Evolutionary conservation across 225 moss, liverwort and hornwort genomes (phyloP), one percentile per base, ranked within the genome.

Genomic region (Physcomitrellopsis africana): DNA sequence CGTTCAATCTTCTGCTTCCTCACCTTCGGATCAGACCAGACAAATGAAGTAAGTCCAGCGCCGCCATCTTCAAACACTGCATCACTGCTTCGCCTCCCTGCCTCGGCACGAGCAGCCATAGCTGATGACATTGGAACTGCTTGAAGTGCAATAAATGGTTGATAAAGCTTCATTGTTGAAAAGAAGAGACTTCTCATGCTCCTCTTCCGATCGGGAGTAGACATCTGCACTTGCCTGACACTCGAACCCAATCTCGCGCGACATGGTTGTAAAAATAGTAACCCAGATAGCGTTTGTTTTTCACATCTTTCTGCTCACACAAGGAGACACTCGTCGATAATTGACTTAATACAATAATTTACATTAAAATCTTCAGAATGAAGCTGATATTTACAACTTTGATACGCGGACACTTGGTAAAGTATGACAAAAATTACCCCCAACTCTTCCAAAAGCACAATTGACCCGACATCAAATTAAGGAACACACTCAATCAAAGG

Each of bases 11-110:
- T 16, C 2, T 48, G 17, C 41, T 17, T 32, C 13, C 71, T 75
- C 47, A 82, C 88, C 83, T 85, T 85, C 3, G 78, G 41, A 60
- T 88, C 76, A 29, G 88, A 76, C 88, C 88, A 88, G 10, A 66
- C 80, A 74, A 78, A 88, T 24, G 88, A 80, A 10, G 68, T 69
- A 3, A 81, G 70, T 53, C 88, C 85, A 66, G 70, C 57, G 29
- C 77, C 72, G 51, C 58, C 70, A 51, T 85, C 88, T 22, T 82
- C 85, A 79, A 83, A 76, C 27, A 79, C 84, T 17, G 75, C 68
- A 63, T 66, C 75, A 19, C 70, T 83, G 24, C 65, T 67, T 67
- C 58, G 76, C 42, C 27, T 76, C 17, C 69, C 78, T 78, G 79
- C 78, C 49, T 17, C 73, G 1, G 81, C 83, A 26, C 72, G 75